Evolutionary conservation across 2,329 filamentous ascomycete genomes (phyloP).

Genomic region (Cladosporium sphaerospermum): DNA sequence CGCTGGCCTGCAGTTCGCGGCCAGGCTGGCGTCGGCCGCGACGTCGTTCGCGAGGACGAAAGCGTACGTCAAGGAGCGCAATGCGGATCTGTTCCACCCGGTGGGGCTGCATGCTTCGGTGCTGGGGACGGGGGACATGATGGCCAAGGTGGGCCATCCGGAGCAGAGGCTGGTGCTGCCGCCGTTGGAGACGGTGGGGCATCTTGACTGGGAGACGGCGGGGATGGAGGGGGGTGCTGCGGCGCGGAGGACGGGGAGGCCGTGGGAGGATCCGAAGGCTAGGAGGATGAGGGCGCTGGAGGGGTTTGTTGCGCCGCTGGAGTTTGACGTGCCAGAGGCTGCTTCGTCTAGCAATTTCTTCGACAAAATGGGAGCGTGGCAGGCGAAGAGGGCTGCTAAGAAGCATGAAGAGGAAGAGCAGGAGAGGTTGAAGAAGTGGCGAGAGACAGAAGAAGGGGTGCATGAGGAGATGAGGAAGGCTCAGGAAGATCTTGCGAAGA

Average conservation of each 20-base stretch:
- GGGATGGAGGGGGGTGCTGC: too few species aligned
- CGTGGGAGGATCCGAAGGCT: conserved; percentile 17
- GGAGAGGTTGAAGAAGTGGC: not conserved
- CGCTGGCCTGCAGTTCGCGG: conserved; percentile 13
- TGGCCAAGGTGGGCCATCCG: not conserved
- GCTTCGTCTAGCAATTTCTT: conserved; percentile 14
- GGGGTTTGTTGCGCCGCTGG: conserved; percentile 18
- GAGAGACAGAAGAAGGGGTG: conserved; percentile 11
- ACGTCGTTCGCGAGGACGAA: not conserved
- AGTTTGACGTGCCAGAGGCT: conserved; percentile 17
- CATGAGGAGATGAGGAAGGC: conserved; percentile 8
- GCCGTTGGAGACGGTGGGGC: conserved; percentile 8
- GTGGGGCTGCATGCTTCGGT: not conserved
- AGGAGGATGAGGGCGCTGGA: conserved; percentile 17
- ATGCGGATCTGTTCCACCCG: conserved; percentile 1
- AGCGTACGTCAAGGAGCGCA: not conserved
- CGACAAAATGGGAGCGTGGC: conserved; percentile 15
- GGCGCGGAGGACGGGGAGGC: conserved; percentile 14
- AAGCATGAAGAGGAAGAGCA: conserved; percentile 16
- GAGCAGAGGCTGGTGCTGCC: not conserved
- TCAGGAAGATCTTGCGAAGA: conserved; percentile 13
- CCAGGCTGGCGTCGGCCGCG: not conserved
- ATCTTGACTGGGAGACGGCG: not conserved
- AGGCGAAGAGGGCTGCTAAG: conserved; percentile 18
- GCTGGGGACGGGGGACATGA: not conserved